Evolutionary conservation across 1,284 basidiomycete species (phyloP).

Genomic region (Puccinia horiana): DNA sequence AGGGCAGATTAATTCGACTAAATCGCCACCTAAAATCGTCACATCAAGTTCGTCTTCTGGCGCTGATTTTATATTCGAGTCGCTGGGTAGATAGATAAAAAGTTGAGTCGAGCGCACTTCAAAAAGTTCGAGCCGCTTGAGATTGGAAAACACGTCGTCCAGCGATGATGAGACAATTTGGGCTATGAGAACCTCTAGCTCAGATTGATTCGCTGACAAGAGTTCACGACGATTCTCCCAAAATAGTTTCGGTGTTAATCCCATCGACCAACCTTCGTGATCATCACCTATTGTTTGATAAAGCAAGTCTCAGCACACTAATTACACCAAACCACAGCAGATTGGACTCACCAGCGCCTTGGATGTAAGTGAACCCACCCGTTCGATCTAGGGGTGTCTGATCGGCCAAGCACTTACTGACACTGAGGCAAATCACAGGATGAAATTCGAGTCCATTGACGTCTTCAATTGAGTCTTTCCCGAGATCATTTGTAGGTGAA

Average conservation of each 20-base stretch:
- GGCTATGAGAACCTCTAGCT: slow-evolving; percentile 64
- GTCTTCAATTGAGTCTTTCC: slow-evolving; percentile 60
- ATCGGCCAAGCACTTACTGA: slow-evolving; percentile 66
- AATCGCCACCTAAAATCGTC: background rate
- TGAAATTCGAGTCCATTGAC: slow-evolving; percentile 57
- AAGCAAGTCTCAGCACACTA: background rate
- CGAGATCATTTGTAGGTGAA: slow-evolving; percentile 64
- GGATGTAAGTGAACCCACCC: slow-evolving; percentile 73
- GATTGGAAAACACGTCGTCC: background rate
- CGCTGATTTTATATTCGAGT: background rate
- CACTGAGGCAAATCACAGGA: slow-evolving; percentile 75
- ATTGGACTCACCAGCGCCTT: slow-evolving; percentile 64
- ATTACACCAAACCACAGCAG: no score
- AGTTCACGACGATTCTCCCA: slow-evolving; percentile 68
- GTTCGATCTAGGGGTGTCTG: slow-evolving; percentile 67
- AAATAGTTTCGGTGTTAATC: slow-evolving; percentile 71
- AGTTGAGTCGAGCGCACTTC: slow-evolving; percentile 4
- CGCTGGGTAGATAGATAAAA: slow-evolving; percentile 12
- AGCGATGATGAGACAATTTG: slow-evolving; percentile 59
- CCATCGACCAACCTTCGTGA: slow-evolving; percentile 80
- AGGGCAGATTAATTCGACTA: background rate
- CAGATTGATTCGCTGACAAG: slow-evolving; percentile 62
- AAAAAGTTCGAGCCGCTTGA: slow-evolving; percentile 21
- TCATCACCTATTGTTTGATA: slow-evolving; percentile 69
- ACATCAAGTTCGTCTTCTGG: slow-evolving; percentile 7